Base-by-base conservation (phyloP, 129 eudicot species). In the Flaveria bidentis region DNA sequence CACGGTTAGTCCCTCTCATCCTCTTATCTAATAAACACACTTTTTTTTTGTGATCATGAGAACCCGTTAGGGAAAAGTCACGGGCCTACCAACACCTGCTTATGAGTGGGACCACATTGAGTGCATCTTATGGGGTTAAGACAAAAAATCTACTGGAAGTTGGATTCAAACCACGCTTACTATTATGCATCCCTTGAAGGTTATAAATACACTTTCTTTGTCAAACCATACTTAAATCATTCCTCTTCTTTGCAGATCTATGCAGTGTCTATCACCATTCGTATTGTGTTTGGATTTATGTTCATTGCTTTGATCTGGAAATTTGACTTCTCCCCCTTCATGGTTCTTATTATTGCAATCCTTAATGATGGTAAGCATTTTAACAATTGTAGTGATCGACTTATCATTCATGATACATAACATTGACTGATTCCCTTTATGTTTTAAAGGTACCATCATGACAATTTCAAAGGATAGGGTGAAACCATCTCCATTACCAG, bases 401-500 rank as follows among this genome's bases (percentile, higher is more conserved):
- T 14, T 56, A 17, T 8, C 3, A 12, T 18, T 18, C 62, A 63
- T 33, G 46, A 30, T 62, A 26, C 20, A 0, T 63, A 15, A 63
- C 1, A 30, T 15, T 28, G 2, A n/a, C 69, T 14, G 13, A 28
- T 36, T 13, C 69, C 45, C 6, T 2, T 5, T 63, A 63, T 63
- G 46, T 63, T 63, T 63, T 30, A 63, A 14, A 63, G 69, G 69
- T 36, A 66, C 71, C 10, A 66, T 66, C 71, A 66, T 66, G 71
- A 66, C 71, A 66, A 66, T 66, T 30, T 66, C 71, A 17, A 66
- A 66, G 50, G 71, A 66, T 18, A 66, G 71, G 9, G 71, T 66
- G 50, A 66, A 66, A 41, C 71, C 71, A 66, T 66, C 71, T 39
- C 71, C 71, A 1, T 39, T 66, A 17, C 71, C 71, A 8, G 71